phyloP scores from a whole-genome alignment of 176 grass and related monocot species.

The Zoysia japonica region DNA sequence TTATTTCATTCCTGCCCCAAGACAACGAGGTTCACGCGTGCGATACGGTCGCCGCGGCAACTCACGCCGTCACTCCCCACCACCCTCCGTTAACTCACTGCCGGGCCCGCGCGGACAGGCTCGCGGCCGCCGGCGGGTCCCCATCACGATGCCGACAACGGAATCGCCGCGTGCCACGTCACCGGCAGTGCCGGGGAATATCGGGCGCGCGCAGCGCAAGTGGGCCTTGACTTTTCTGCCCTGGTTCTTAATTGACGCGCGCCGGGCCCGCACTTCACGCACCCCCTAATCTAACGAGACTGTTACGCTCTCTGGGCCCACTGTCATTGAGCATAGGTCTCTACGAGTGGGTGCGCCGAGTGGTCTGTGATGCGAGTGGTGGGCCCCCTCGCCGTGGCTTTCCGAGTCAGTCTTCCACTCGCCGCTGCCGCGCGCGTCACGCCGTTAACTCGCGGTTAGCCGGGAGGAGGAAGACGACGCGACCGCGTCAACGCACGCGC shows the following conservation, averaged over 20 bases:
- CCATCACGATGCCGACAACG: slow-evolving; percentile 30
- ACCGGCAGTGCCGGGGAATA: slow-evolving; percentile 28
- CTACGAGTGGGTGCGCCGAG: rapidly evolving
- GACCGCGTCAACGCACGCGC: too few relatives aligned
- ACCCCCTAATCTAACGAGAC: too few relatives aligned
- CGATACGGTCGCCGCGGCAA: not conserved
- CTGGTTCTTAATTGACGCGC: not conserved
- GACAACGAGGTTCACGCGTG: slow-evolving; percentile 54
- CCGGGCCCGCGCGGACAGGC: slow-evolving; percentile 3
- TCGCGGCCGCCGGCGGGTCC: not conserved
- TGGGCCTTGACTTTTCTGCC: not conserved
- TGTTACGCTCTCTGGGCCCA: rapidly evolving
- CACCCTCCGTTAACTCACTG: not conserved
- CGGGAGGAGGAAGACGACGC: not conserved
- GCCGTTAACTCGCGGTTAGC: slow-evolving; percentile 14
- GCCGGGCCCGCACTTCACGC: too few relatives aligned
- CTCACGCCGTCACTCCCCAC: slow-evolving; percentile 13
- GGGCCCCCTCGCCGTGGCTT: slow-evolving; percentile 17
- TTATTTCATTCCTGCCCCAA: not conserved
- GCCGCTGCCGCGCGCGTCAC: not conserved
- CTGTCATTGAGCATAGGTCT: rapidly evolving
- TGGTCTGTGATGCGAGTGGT: not conserved
- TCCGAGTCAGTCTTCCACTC: slow-evolving; percentile 55
- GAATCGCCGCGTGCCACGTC: slow-evolving; percentile 22
- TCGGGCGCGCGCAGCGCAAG: not conserved